Evolutionary conservation across 805 yeast species (phyloP).

Genomic region (Kockiozyma suomiensis): DNA sequence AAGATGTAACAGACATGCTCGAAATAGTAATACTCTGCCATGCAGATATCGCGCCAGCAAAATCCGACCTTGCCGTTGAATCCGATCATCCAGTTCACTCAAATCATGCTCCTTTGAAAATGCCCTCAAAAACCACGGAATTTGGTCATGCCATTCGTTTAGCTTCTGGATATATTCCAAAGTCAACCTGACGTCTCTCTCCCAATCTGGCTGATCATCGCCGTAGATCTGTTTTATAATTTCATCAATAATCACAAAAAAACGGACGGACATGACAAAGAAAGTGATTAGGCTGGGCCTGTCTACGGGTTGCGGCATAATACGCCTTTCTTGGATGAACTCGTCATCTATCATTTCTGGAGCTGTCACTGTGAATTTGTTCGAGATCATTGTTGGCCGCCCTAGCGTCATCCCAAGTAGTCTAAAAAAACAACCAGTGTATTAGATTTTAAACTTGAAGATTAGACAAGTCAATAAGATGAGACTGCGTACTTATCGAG

Average conservation of each 20-base stretch:
- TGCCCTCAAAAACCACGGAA: background rate
- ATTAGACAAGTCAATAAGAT: background rate
- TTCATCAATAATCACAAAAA: constrained; percentile 37
- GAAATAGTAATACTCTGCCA: background rate
- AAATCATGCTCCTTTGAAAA: background rate
- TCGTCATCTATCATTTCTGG: constrained; percentile 38
- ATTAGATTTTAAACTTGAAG: background rate
- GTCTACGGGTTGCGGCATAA: constrained; percentile 11
- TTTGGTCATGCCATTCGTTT: background rate
- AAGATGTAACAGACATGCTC: background rate
- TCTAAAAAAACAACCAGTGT: constrained; percentile 17
- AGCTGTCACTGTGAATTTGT: constrained; percentile 25
- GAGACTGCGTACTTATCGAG: constrained; percentile 35
- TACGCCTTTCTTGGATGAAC: constrained; percentile 31
- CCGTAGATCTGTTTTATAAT: constrained; percentile 18
- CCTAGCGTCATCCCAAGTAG: constrained; percentile 40
- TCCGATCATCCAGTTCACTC: background rate
- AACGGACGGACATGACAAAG: constrained; percentile 33
- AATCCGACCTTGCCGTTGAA: background rate
- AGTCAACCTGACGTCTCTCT: background rate
- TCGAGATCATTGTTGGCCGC: constrained; percentile 38
- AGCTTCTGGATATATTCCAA: background rate
- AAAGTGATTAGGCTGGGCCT: constrained; percentile 35
- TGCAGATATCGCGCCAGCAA: background rate
- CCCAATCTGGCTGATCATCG: background rate